These are phyloP conservation scores for Clitoria ternatea DNA, from an alignment of 306 rosid species.

Conservation along the genomic window DNA sequence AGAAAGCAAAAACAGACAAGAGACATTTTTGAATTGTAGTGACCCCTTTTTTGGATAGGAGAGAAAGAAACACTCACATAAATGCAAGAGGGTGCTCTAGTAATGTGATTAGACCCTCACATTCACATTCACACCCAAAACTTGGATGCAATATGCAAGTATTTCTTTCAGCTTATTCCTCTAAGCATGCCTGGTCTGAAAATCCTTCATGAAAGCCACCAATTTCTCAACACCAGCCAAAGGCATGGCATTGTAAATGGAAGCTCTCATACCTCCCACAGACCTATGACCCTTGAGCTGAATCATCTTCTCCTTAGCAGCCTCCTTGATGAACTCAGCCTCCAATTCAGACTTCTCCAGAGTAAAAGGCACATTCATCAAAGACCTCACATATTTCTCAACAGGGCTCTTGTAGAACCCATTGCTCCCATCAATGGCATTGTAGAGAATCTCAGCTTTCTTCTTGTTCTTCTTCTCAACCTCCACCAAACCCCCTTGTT, in stretches of 20 bases:
- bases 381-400: slow-evolving; percentile 78
- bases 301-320: slow-evolving; percentile 82
- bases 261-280: slow-evolving; percentile 97
- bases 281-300: slow-evolving; percentile 98
- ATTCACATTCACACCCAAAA: background rate
- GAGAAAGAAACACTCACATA: background rate
- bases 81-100: background rate
- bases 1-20: slow-evolving; percentile 7
- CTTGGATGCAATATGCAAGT: background rate
- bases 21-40: background rate
- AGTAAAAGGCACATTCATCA: slow-evolving; percentile 97
- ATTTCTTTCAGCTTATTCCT: background rate
- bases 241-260: slow-evolving; percentile 96
- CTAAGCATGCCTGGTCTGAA: slow-evolving; percentile 74
- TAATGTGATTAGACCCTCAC: background rate
- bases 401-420: slow-evolving; percentile 88
- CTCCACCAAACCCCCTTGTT: slow-evolving; percentile 83
- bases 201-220: slow-evolving; percentile 94
- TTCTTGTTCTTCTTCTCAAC: slow-evolving; percentile 84
- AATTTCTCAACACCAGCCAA: slow-evolving; percentile 92
- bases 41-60: background rate
- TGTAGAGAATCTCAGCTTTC: slow-evolving; percentile 72
- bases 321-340: slow-evolving; percentile 87
- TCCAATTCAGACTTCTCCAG: slow-evolving; percentile 86
- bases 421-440: slow-evolving; percentile 65